Conservation (phyloP, 1,284 basidiomycete genomes). For the Ustilago curta region DNA sequence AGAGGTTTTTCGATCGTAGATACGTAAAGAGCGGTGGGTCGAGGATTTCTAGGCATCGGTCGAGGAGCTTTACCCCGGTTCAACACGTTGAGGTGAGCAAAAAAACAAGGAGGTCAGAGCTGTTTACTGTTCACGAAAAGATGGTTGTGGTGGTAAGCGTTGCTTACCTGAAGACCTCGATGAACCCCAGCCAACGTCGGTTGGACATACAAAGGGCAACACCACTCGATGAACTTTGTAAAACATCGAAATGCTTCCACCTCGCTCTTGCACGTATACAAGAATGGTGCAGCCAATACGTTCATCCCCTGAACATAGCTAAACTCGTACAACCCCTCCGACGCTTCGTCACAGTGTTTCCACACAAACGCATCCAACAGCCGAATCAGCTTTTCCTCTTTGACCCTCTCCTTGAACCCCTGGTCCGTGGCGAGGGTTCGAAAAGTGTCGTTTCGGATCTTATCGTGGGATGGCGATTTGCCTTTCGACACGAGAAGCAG, state of each 20-base stretch:
- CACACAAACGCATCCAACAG: conserved; percentile 96
- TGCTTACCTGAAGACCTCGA: conserved; percentile 83
- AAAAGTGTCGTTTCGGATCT: conserved; percentile 74
- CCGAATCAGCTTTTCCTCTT: conserved; percentile 95
- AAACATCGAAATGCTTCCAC: conserved; percentile 97
- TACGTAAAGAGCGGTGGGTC: conserved; percentile 86
- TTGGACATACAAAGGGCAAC: conserved; percentile 92
- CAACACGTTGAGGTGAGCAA: neutral
- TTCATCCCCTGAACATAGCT: conserved; percentile 99
- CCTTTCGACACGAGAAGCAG: conserved; percentile 55
- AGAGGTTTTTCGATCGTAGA: conserved; percentile 89
- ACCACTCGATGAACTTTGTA: conserved; percentile 90
- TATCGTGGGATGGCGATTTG: conserved; percentile 57
- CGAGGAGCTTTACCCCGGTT: conserved; percentile 77
- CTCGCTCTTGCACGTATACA: conserved; percentile 95
- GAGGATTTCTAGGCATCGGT: conserved; percentile 88
- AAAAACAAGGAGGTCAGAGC: neutral
- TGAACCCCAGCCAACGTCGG: conserved; percentile 95
- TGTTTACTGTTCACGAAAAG: neutral
- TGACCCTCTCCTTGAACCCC: conserved; percentile 92
- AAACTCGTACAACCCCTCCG: conserved; percentile 76
- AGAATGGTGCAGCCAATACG: conserved; percentile 93
- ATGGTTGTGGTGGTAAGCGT: neutral
- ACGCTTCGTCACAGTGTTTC: conserved; percentile 75
- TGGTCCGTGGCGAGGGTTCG: conserved; percentile 94